Base-by-base conservation (phyloP, 768 basidiomycete genomes). In the Boletus fagicola region DNA sequence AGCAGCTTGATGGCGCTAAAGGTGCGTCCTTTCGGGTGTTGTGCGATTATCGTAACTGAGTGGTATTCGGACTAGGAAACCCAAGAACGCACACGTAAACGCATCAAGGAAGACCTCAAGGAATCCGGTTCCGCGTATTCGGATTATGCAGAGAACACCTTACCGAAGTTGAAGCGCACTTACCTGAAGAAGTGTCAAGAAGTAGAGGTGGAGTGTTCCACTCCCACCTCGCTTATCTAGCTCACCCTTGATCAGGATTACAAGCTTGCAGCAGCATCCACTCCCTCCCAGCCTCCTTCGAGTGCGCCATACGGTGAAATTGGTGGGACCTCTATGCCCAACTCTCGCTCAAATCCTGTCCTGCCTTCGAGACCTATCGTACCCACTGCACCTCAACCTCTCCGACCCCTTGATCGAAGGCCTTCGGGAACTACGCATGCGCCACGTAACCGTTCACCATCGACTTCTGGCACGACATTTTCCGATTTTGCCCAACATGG, bases 101-200 rank as follows among this genome's bases (percentile, higher is more conserved):
- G 92, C 28, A 88, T 97, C 70, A 92, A 90, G 69, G 94, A 96
- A 66, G 94, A 95, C 68, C 72, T 95, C 54, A 94, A 92, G 71
- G 84, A 85, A 10, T 91, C 93, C 0, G 77, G 77, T n/a, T 62
- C 72, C 53, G 83, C 88, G 35, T 94, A 96, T 71, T 81, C 82
- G 33, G 94, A 96, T 33, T 94, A 86, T 67, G 85, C 86, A 12
- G 91, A 92, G 67, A 84, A 79, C 53, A 76, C 80, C n/a, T 77
- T 95, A 10, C 94, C 94, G 1, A 88, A 85, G 64, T 74, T 95
- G 51, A 94, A 92, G 75, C 79, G 84, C 49, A 74, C 80, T 42
- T 97, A 97, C 68, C 72, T 83, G 24, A 92, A 87, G 76, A 94
- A 92, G 72, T 92, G 90, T 68, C 84, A 87, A 49, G 92, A 94